Percentiles rank a stretch among this genome's conserved stretches.
These are phyloP conservation scores for Pluteus cervinus DNA, from an alignment of 768 basidiomycete species.

Conservation along the genomic window DNA sequence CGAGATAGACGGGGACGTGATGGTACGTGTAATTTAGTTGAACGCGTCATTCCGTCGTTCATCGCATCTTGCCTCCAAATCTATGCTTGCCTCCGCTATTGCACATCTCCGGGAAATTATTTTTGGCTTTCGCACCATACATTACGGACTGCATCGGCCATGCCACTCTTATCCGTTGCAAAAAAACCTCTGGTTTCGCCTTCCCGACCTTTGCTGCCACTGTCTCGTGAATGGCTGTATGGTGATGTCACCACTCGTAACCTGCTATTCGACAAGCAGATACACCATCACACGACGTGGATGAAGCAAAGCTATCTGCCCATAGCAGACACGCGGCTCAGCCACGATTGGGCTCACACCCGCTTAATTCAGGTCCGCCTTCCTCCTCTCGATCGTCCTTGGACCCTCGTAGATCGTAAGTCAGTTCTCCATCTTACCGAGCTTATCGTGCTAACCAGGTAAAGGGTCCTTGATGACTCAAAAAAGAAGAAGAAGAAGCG, in stretches of 20 bases:
- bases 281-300: conserved; percentile 45
- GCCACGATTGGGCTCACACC: too few species aligned
- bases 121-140: too few species aligned
- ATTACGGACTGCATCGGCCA: too few species aligned
- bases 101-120: too few species aligned
- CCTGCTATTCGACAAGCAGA: conserved; percentile 14
- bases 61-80: too few species aligned
- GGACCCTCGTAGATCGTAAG: conserved; percentile 62
- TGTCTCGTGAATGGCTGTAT: too few species aligned
- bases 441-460: conserved; percentile 6
- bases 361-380: conserved; percentile 35
- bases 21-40: conserved; percentile 46
- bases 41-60: conserved; percentile 14
- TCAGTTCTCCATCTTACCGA: conserved; percentile 7
- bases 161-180: too few species aligned
- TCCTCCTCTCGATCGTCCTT: conserved; percentile 48
- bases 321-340: too few species aligned
- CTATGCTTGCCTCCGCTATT: too few species aligned
- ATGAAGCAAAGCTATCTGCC: conserved; percentile 44
- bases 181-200: too few species aligned
- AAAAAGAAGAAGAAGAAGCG: conserved; percentile 87
- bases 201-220: too few species aligned
- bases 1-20: conserved; percentile 71
- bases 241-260: too few species aligned
- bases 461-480: conserved; percentile 37